Conservation (phyloP, 768 basidiomycete genomes). For the Leccinum longicurvipes region DNA sequence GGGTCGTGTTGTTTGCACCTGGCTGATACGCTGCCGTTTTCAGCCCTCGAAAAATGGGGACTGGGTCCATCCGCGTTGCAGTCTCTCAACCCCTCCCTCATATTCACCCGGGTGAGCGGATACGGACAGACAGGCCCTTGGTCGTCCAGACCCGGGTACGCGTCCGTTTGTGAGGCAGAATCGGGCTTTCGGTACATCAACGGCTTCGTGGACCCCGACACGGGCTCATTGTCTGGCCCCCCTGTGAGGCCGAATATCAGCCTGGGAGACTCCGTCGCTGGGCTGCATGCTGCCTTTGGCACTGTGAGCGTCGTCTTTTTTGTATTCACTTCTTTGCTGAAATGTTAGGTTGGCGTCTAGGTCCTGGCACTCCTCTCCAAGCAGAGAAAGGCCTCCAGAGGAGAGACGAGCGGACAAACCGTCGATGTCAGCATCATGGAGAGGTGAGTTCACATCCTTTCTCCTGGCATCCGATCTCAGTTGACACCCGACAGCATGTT, state of each 20-base stretch:
- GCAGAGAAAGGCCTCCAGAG: slow-evolving; percentile 32
- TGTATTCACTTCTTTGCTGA: no score
- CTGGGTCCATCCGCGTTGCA: slow-evolving; percentile 56
- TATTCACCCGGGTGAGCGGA: slow-evolving; percentile 84
- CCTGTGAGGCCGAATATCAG: slow-evolving; percentile 72
- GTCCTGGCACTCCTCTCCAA: slow-evolving; percentile 58
- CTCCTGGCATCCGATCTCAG: not conserved
- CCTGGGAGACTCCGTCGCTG: slow-evolving; percentile 68
- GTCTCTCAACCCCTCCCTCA: slow-evolving; percentile 79
- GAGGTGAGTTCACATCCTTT: slow-evolving; percentile 40
- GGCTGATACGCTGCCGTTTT: not conserved
- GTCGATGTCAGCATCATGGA: slow-evolving; percentile 79
- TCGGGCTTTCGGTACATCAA: slow-evolving; percentile 75
- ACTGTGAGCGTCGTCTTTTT: slow-evolving; percentile 42
- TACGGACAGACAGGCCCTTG: slow-evolving; percentile 77
- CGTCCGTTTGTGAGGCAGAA: slow-evolving; percentile 74
- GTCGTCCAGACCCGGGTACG: slow-evolving; percentile 67
- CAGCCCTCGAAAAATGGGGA: slow-evolving; percentile 70
- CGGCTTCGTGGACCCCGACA: slow-evolving; percentile 54
- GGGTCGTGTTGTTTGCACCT: not conserved
- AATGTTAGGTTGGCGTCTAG: slow-evolving; percentile 30
- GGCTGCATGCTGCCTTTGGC: slow-evolving; percentile 70
- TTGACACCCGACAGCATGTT: slow-evolving; percentile 49
- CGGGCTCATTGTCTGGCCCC: slow-evolving; percentile 53
- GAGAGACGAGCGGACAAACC: slow-evolving; percentile 40